Evolutionary conservation across 768 basidiomycete genomes (phyloP).

Genomic region (Solioccasus polychromus): DNA sequence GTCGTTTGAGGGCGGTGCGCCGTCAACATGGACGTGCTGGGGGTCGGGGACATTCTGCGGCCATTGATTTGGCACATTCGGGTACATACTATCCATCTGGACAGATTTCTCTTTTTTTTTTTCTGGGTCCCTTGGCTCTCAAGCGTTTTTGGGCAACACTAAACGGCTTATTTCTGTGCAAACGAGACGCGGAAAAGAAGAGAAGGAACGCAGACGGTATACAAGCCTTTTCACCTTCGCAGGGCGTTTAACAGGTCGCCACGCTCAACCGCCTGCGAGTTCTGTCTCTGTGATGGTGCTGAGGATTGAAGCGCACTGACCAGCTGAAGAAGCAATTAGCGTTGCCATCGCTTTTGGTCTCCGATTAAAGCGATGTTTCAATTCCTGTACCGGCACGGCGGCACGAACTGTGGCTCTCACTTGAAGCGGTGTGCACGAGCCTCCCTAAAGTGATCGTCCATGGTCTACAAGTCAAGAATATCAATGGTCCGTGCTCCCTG

Average conservation of each 20-base stretch:
- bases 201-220: constrained; percentile 37
- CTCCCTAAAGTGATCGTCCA: constrained; percentile 22
- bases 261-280: constrained; percentile 38
- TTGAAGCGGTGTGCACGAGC: constrained; percentile 23
- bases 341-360: constrained; percentile 25
- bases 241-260: constrained; percentile 33
- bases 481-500: background rate
- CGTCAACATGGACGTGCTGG: constrained; percentile 33
- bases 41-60: constrained; percentile 36
- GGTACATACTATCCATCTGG: constrained; percentile 46
- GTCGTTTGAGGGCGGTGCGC: constrained; percentile 29
- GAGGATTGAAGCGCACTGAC: constrained; percentile 35
- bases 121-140: constrained; percentile 37
- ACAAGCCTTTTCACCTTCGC: constrained; percentile 41
- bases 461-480: constrained; percentile 10
- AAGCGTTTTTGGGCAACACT: constrained; percentile 43
- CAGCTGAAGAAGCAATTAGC: constrained; percentile 24
- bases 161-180: constrained; percentile 46
- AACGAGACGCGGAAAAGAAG: constrained; percentile 35
- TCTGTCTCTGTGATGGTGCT: constrained; percentile 39
- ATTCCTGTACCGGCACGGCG: constrained; percentile 25
- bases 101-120: constrained; percentile 39
- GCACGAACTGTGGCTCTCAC: constrained; percentile 14
- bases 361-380: constrained; percentile 26
- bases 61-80: constrained; percentile 42